Percentiles rank a stretch among this genome's conserved stretches.
phyloP scores from a whole-genome alignment of 306 rosid genomes.

The Coriaria nepalensis region DNA sequence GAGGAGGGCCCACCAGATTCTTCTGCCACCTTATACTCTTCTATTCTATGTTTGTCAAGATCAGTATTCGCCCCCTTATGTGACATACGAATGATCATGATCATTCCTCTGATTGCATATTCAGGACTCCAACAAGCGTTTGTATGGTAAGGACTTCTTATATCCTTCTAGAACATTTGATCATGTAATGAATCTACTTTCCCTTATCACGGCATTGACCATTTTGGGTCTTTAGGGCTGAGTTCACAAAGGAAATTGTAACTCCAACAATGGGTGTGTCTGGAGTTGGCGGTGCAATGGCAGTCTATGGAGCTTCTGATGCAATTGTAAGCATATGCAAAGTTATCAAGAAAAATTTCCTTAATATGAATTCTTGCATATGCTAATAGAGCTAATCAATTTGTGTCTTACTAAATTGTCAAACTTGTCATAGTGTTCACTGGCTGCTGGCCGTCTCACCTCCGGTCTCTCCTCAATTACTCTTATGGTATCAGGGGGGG shows the following conservation, averaged over 20 bases:
- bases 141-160: slow-evolving; percentile 86
- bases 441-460: slow-evolving; percentile 78
- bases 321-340: slow-evolving; percentile 80
- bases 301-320: slow-evolving; percentile 86
- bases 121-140: slow-evolving; percentile 96
- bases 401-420: too few relatives aligned
- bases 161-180: too few relatives aligned
- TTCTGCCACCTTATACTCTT: slow-evolving; percentile 26
- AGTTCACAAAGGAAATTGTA: slow-evolving; percentile 62
- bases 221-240: slow-evolving; percentile 57
- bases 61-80: slow-evolving; percentile 41
- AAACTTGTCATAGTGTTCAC: slow-evolving; percentile 51
- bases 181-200: slow-evolving; percentile 12
- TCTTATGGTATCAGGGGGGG: slow-evolving; percentile 54
- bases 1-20: slow-evolving; percentile 24
- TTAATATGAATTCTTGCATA: too few relatives aligned
- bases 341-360: slow-evolving; percentile 1
- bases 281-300: slow-evolving; percentile 95
- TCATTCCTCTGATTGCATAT: slow-evolving; percentile 81
- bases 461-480: slow-evolving; percentile 75
- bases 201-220: slow-evolving; percentile 9
- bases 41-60: slow-evolving; percentile 38
- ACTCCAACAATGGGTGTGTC: slow-evolving; percentile 79
- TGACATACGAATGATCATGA: slow-evolving; percentile 59
- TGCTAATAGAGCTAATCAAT: too few relatives aligned